These are phyloP conservation scores for Suhomyces sp. DNA, from an alignment of 805 yeast genomes.

Conservation along the genomic window DNA sequence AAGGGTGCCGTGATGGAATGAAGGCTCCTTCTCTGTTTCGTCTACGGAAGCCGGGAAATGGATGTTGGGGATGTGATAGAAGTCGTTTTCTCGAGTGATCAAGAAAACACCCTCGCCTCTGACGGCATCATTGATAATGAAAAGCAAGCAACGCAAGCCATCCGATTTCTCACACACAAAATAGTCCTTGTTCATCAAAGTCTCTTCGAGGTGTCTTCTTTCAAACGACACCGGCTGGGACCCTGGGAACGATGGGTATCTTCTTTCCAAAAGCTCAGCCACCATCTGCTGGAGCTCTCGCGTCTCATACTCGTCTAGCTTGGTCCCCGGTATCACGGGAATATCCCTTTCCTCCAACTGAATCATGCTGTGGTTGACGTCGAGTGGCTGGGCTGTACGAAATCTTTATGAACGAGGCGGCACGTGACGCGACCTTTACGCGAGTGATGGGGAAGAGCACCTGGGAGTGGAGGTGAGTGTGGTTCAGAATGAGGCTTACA, in stretches of 20 bases:
- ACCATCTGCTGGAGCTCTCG: constrained; percentile 66
- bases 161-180: constrained; percentile 95
- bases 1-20: constrained; percentile 81
- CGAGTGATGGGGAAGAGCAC: background rate
- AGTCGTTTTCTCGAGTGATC: constrained; percentile 86
- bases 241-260: constrained; percentile 73
- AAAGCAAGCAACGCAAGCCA: constrained; percentile 82
- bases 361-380: constrained; percentile 21
- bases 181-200: constrained; percentile 69
- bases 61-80: constrained; percentile 73
- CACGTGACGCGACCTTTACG: background rate
- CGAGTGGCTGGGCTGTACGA: background rate
- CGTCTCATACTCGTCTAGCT: constrained; percentile 69
- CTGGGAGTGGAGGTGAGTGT: background rate
- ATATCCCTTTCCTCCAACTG: constrained; percentile 50
- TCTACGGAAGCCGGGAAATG: constrained; percentile 67
- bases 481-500: constrained; percentile 32
- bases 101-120: constrained; percentile 86
- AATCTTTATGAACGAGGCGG: background rate
- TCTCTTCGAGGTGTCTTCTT: constrained; percentile 62
- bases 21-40: constrained; percentile 42
- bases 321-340: constrained; percentile 84
- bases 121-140: constrained; percentile 61
- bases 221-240: constrained; percentile 94
- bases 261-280: constrained; percentile 55